Evolutionary conservation across 768 basidiomycete species (phyloP), one percentile per base, ranked within the genome.

Genomic region (Infundibulicybe gibba): DNA sequence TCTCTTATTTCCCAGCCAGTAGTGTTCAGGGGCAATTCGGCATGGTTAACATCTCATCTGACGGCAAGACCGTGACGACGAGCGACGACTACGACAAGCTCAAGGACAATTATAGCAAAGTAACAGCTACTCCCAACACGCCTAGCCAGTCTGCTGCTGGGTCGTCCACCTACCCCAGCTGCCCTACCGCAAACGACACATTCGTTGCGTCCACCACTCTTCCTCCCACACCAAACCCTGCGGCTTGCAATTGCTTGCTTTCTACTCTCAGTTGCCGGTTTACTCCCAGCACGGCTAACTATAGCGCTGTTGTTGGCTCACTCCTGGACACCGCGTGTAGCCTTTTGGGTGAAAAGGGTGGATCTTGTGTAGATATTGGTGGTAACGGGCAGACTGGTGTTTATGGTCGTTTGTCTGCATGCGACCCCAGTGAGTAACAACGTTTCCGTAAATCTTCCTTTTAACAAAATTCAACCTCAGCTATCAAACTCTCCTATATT

Each of bases 221-320:
- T 32, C 94, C 94, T n/a, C 82, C 86, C 0, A 97, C 94, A 4
- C 94, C 94, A 2, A 85, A 90, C 61, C 75, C 83, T 42, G 65
- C 74, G 19, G 85, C 84, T n/a, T 97, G 94, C 66, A 66, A 74
- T 45, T 97, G 94, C 62, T 59, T 94, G 55, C 74, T 81, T 61
- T 67, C 65, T 44, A 73, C 74, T 16, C 74, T 94, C 45, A 77
- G 80, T 53, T 97, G 94, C 62, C 73, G 71, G 52, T 92, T 92
- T 59, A 84, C 73, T 8, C 84, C 85, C 20, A 54, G 70, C 33
- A 82, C 80, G 2, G 66, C 68, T 13, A 85, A 87, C 64, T 80
- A 80, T 50, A 79, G 70, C 19, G 72, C 64, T 12, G 71, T 85
- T 37, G 66, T 85, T 41, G 89, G 87, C 32, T 53, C 71, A 19